Conservation (phyloP, 2,329 filamentous ascomycete genomes). For the Byssochlamys sp. region DNA sequence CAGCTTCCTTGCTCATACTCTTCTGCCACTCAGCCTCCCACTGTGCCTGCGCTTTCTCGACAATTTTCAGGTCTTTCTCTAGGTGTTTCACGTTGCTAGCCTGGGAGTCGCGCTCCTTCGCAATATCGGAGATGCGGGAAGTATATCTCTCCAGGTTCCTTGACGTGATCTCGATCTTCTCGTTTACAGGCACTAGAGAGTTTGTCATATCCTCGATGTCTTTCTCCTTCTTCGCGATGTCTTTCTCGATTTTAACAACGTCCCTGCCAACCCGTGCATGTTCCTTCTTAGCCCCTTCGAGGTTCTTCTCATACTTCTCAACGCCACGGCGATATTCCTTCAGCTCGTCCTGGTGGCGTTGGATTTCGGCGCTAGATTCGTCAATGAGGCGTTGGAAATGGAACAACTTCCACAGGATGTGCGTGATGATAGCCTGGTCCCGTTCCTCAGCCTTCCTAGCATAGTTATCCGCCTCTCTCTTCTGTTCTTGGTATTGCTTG, state of each 20-base stretch:
- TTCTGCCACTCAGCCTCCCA: slow-evolving; percentile 84
- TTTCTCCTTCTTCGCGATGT: slow-evolving; percentile 76
- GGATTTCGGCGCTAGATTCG: slow-evolving; percentile 78
- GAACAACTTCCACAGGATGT: slow-evolving; percentile 93
- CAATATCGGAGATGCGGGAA: slow-evolving; percentile 58
- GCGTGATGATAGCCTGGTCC: slow-evolving; percentile 81
- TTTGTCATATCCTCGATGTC: slow-evolving; percentile 80
- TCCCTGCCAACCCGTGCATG: slow-evolving; percentile 68
- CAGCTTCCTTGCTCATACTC: slow-evolving; percentile 74
- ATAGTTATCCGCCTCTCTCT: slow-evolving; percentile 87
- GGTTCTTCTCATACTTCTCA: slow-evolving; percentile 67
- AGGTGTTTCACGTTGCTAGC: slow-evolving; percentile 59
- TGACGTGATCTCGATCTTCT: slow-evolving; percentile 75
- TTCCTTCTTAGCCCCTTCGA: slow-evolving; percentile 75
- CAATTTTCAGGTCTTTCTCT: slow-evolving; percentile 67
- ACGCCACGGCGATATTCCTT: slow-evolving; percentile 85
- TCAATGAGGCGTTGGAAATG: slow-evolving; percentile 91
- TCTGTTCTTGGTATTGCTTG: slow-evolving; percentile 94
- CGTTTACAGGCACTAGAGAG: slow-evolving; percentile 75
- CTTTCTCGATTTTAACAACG: slow-evolving; percentile 70
- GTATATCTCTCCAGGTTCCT: slow-evolving; percentile 60
- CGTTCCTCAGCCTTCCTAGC: slow-evolving; percentile 82
- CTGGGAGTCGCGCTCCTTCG: slow-evolving; percentile 67
- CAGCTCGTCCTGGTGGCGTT: slow-evolving; percentile 85
- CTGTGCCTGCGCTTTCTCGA: slow-evolving; percentile 80